phyloP scores from a whole-genome alignment of 2,329 filamentous ascomycete genomes.

The Akanthomyces dipterigenus region DNA sequence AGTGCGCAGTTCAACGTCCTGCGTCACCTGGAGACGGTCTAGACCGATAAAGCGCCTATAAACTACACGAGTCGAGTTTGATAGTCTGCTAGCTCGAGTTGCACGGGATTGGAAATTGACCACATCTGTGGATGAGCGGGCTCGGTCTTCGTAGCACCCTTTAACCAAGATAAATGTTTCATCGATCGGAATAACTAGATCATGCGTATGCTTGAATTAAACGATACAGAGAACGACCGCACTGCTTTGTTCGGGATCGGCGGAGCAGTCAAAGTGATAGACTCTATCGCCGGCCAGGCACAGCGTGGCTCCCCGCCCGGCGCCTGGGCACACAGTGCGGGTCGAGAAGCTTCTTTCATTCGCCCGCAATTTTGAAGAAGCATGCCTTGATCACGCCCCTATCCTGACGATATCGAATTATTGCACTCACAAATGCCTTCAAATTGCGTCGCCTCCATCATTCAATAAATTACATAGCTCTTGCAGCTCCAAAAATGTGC shows the following conservation, averaged over 20 bases:
- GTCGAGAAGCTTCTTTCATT: slow-evolving; percentile 3
- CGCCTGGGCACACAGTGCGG: slow-evolving; percentile 6
- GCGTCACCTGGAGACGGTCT: too few species aligned
- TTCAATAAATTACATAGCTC: background rate
- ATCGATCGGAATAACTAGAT: background rate
- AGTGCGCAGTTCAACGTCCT: too few species aligned
- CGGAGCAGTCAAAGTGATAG: too few species aligned
- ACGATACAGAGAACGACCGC: background rate
- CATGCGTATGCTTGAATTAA: background rate
- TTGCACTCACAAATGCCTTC: background rate
- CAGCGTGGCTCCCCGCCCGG: background rate
- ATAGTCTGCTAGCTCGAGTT: too few species aligned
- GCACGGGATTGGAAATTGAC: too few species aligned
- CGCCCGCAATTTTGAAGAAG: background rate
- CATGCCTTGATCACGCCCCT: background rate
- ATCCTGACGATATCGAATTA: background rate
- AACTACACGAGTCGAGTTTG: too few species aligned
- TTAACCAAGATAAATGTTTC: background rate
- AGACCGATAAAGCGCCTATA: too few species aligned
- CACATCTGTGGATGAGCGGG: too few species aligned
- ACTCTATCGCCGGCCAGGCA: background rate
- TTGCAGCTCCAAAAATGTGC: background rate
- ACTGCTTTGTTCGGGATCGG: background rate
- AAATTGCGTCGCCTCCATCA: background rate
- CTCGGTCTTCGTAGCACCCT: background rate